phyloP scores from a whole-genome alignment of 73 alveolate species.

The Paramecium octaurelia region DNA sequence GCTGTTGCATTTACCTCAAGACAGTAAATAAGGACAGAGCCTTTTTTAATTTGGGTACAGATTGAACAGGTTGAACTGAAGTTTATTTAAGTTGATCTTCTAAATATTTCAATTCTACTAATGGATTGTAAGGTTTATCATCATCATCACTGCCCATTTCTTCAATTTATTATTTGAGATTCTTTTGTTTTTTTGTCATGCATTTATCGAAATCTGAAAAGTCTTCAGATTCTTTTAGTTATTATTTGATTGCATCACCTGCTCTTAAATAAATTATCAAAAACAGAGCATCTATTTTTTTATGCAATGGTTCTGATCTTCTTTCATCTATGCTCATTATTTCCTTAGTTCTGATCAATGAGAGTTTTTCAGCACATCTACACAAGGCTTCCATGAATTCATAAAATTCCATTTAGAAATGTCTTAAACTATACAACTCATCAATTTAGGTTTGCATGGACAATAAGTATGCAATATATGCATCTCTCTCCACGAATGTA shows the following conservation, averaged over 20 bases:
- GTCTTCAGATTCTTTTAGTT: constrained; percentile 15
- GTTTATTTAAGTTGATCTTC: constrained; percentile 15
- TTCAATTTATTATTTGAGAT: not conserved
- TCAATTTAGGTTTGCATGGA: constrained; percentile 68
- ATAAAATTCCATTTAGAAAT: constrained; percentile 64
- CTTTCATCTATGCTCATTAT: not conserved
- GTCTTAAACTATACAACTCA: constrained; percentile 58
- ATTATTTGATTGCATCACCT: not conserved
- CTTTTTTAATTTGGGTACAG: not conserved
- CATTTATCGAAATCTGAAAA: constrained; percentile 41
- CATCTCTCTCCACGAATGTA: constrained; percentile 59
- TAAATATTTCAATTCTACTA: not conserved
- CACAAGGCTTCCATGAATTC: constrained; percentile 77
- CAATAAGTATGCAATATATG: constrained; percentile 36
- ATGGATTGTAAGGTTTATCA: constrained; percentile 14
- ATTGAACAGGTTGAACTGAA: not conserved
- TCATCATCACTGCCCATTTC: constrained; percentile 12
- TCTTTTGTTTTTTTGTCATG: not conserved
- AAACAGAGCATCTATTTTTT: constrained; percentile 5
- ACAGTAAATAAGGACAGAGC: not conserved
- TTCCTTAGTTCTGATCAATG: not conserved
- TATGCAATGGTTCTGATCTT: not conserved
- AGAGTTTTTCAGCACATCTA: constrained; percentile 68
- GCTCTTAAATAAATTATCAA: not conserved
- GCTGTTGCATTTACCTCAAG: not conserved